Conservation (phyloP, 2,329 filamentous ascomycete genomes). For the Calonectria honghensis region DNA sequence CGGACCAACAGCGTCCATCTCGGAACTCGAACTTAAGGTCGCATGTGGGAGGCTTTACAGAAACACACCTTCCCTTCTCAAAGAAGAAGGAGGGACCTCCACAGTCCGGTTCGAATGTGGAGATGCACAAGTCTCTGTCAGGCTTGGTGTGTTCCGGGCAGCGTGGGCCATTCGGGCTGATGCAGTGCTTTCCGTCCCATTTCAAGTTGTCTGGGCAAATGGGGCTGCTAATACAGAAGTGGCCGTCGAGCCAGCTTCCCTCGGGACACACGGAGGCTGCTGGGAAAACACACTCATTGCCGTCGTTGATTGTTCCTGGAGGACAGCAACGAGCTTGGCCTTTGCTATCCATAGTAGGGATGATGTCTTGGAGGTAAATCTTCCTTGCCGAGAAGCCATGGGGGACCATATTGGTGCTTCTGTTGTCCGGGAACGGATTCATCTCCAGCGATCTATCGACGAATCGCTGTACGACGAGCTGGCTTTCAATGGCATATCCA, state of each 20-base stretch:
- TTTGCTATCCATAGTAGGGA: background rate
- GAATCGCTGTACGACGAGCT: background rate
- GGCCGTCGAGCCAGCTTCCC: background rate
- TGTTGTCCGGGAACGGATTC: background rate
- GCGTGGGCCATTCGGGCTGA: background rate
- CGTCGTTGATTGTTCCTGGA: conserved; percentile 13
- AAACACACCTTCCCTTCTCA: background rate
- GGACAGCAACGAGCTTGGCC: background rate
- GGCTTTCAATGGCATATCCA: no score
- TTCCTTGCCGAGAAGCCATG: background rate
- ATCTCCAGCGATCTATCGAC: no score
- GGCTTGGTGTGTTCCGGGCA: background rate
- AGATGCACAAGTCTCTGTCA: background rate
- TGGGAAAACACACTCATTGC: conserved; percentile 3
- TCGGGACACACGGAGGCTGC: background rate
- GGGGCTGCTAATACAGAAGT: background rate
- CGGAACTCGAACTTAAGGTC: rapidly evolving
- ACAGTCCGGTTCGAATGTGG: background rate
- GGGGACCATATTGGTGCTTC: background rate
- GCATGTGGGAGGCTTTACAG: background rate
- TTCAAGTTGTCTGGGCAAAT: background rate
- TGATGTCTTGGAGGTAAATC: background rate
- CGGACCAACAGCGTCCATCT: background rate
- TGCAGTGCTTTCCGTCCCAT: background rate
- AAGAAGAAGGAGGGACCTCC: background rate